Conservation (phyloP, 345 rosid species). For the Boechera divaricarpa region DNA sequence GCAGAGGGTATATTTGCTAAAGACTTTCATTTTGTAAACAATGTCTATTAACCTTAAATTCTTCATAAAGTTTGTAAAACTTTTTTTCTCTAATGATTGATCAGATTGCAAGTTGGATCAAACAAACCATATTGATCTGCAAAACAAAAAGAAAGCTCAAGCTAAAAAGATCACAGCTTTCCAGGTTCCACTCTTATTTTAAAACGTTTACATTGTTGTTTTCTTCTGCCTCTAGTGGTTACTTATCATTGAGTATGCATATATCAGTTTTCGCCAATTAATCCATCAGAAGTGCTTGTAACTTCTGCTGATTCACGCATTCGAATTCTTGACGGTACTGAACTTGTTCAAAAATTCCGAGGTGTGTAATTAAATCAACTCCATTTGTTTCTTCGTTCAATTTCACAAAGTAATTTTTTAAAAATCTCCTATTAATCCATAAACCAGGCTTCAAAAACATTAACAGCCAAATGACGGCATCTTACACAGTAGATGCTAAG, state of each 20-base stretch:
- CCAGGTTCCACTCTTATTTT: conserved; percentile 54
- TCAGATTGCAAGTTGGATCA: conserved; percentile 73
- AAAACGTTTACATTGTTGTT: background rate
- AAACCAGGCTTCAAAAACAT: conserved; percentile 75
- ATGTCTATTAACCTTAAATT: background rate
- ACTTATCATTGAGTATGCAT: conserved; percentile 25
- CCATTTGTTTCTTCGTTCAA: background rate
- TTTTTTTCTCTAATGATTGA: conserved; percentile 17
- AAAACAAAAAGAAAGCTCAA: conserved; percentile 64
- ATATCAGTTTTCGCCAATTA: conserved; percentile 70
- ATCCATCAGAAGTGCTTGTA: conserved; percentile 80
- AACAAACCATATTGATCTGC: conserved; percentile 55
- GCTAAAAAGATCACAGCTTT: conserved; percentile 89
- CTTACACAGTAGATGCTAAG: conserved; percentile 74
- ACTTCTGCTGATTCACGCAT: conserved; percentile 92
- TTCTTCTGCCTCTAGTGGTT: background rate
- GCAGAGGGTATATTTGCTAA: conserved; percentile 60
- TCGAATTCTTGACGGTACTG: conserved; percentile 70
- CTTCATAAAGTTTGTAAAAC: background rate
- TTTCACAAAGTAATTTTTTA: background rate
- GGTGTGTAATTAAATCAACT: conserved; percentile 48
- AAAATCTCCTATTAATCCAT: background rate
- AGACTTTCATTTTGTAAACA: conserved; percentile 14
- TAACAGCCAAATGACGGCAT: conserved; percentile 88
- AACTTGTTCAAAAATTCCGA: conserved; percentile 69